A percentile compares a stretch with the other conserved stretches of the same genome.
Evolutionary conservation across 768 basidiomycete genomes (phyloP).

Genomic region (Russula olivacea): DNA sequence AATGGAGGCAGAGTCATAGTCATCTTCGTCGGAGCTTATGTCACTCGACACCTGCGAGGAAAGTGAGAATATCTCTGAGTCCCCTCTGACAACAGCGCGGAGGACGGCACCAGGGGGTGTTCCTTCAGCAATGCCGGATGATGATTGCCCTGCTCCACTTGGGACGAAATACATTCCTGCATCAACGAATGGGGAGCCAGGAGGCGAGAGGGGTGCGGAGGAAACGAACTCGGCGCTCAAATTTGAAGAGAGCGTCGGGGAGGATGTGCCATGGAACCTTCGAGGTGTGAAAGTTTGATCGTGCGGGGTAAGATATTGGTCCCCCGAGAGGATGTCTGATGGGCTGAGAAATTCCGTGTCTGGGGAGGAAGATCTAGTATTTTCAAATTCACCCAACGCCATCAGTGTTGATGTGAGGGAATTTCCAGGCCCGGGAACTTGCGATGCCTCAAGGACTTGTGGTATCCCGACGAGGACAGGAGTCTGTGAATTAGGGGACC

Average conservation of each 20-base stretch:
- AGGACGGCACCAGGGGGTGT: background rate
- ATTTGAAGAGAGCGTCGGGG: constrained; percentile 14
- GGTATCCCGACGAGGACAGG: background rate
- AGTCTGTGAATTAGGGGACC: background rate
- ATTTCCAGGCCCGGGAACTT: background rate
- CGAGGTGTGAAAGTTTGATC: constrained; percentile 5
- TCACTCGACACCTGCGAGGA: constrained; percentile 18
- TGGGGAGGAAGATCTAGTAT: background rate
- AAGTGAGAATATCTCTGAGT: constrained; percentile 21
- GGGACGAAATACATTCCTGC: constrained; percentile 6
- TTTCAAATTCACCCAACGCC: background rate
- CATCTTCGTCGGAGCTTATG: constrained; percentile 19
- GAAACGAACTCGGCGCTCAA: constrained; percentile 15
- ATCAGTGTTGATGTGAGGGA: background rate
- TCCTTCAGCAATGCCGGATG: background rate
- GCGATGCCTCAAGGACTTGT: background rate
- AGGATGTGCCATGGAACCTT: background rate
- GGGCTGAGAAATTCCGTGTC: background rate
- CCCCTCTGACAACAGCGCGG: background rate
- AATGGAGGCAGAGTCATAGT: constrained; percentile 15
- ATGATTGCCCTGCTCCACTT: background rate
- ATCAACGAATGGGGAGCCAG: constrained; percentile 11
- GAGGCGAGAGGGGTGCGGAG: constrained; percentile 18
- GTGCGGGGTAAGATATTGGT: constrained; percentile 2
- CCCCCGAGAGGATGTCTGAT: constrained; percentile 3